Base-by-base conservation (phyloP, 108 stramenopile genomes). In the Mediolabrus comicus region DNA sequence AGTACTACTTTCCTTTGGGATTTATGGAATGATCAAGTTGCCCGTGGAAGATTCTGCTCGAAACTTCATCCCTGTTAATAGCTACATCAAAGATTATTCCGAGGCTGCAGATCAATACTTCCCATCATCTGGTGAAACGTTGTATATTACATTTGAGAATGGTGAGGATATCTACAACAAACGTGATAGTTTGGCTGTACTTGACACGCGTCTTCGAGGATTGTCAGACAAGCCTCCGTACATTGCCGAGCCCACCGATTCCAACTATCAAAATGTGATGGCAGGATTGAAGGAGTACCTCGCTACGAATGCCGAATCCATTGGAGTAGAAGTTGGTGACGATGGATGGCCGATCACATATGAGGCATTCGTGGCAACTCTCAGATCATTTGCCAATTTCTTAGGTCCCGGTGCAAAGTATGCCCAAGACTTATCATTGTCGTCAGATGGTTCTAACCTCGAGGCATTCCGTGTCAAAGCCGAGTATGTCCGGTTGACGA, bases 61-160 rank as follows among this genome's bases (percentile, higher is more conserved):
- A 13, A 67, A 59, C 59, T 94, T 94, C 60, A 91, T 94, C 39
- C 92, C 92, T n/a, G 70, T 71, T 11, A 88, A 75, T 58, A 80
- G 77, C n/a, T 94, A 94, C 72, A 32, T 94, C 9, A 74, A 81
- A n/a, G 83, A 82, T 31, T 92, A 84, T 41, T 53, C 81, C 32
- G 83, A 65, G 10, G 78, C 75, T 27, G 75, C 78, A 10, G 86
- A 87, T 56, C 51, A 71, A 5, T 83, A 71, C 55, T 87, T 80
- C 39, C 84, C 84, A 31, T 64, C 75, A 4, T 59, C 63, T 22
- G 86, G 86, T 19, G 71, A 69, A 28, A 60, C 72, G 31, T 52
- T 87, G 7, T 71, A 59, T 14, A 59, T 87, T 38, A 71, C 72
- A 12, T 86, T 86, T 58, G 72, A 82, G 54, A 83, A 59, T 30